Evolutionary conservation across 805 yeast species (phyloP), one percentile per base, ranked within the genome.

Genomic region (Yarrowia sp.): DNA sequence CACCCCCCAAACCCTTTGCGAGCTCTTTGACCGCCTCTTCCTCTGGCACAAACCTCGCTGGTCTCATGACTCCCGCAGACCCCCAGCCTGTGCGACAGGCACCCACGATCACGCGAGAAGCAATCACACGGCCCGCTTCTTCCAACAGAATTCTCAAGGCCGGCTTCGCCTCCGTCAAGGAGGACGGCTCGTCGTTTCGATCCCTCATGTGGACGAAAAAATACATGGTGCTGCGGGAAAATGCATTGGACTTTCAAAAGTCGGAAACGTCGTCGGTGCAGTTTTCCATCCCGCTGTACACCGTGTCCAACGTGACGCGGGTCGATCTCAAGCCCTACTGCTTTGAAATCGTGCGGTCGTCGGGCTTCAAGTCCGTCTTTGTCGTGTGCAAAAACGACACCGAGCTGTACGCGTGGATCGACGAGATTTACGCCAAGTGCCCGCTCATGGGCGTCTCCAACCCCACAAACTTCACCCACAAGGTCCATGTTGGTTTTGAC

Each of bases 391-490:
- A 91, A 76, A 82, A 89, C 19, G 90, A 91, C 73, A 85, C 86
- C 69, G 98, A 94, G 70, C 83, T 91, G 71, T 86, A 90, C 75
- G 89, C 90, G 70, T 93, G 98, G 98, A 84, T 93, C 68, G 98
- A 93, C 78, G 89, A 92, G 12, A 91, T 93, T 71, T 87, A 79
- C 73, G 71, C 80, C 19, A 77, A 78, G 67, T 76, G 80, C 59
- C 83, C 83, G 5, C 70, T 77, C 35, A 75, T 78, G 22, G 82
- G 82, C 46, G 97, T 95, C 11, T 92, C 98, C 2, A 88, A 88
- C 48, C 99, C 99, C 8, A 91, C 94, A 16, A 93, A 94, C 77
- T 94, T 94, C 78, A 92, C 97, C 11, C 99, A 96, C 77, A 90
- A 89, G 75, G 97, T 93, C 40, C 98, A 95, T 75, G 98, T 95